phyloP scores from a whole-genome alignment of 805 yeast genomes.

The Lachancea lanzarotensis region DNA sequence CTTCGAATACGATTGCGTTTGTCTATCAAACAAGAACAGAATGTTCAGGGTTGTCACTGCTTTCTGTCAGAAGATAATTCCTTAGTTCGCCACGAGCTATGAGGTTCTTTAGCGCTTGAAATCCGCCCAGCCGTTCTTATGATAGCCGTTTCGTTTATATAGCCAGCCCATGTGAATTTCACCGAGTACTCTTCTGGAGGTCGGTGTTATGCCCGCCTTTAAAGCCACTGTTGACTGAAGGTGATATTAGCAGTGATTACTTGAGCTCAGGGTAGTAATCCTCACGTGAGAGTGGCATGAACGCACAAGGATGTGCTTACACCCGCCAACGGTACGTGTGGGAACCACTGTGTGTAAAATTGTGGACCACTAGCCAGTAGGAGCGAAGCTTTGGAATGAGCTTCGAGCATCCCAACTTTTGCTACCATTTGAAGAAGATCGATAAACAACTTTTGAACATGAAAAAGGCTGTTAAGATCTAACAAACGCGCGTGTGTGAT shows the following conservation, averaged over 20 bases:
- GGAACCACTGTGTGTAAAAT: not conserved
- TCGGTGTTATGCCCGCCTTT: slow-evolving; percentile 5
- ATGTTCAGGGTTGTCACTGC: no score
- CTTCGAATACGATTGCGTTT: no score
- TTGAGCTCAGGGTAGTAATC: not conserved
- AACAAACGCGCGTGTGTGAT: no score
- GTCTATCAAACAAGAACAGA: not conserved
- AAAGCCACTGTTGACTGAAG: slow-evolving; percentile 6
- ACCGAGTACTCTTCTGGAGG: not conserved
- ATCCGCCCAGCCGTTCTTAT: not conserved
- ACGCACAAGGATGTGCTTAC: not conserved
- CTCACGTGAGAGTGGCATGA: not conserved
- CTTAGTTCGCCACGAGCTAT: not conserved
- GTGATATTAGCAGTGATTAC: not conserved
- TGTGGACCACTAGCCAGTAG: no score
- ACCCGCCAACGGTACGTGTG: not conserved
- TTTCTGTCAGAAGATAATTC: not conserved
- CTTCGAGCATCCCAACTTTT: no score
- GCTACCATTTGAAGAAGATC: no score
- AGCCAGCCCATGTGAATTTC: slow-evolving; percentile 6
- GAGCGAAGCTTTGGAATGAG: no score
- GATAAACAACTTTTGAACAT: no score
- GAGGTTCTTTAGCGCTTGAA: not conserved
- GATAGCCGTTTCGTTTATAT: slow-evolving; percentile 4
- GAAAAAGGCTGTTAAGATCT: no score